Evolutionary conservation across 2,329 filamentous ascomycete genomes (phyloP), one percentile per base, ranked within the genome.

Genomic region (Paramyrothecium sp.): DNA sequence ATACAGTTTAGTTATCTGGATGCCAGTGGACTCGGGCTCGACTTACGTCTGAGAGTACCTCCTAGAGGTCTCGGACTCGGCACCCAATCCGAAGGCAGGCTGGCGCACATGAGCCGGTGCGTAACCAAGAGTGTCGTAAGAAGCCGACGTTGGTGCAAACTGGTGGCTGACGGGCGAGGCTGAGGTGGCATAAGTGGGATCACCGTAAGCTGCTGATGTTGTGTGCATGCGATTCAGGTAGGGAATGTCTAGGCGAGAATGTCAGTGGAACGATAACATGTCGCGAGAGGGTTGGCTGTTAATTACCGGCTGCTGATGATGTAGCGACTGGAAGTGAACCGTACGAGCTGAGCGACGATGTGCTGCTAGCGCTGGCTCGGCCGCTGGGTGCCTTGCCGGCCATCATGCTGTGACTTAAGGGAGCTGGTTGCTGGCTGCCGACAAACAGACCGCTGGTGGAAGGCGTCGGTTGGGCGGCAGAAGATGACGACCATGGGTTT

Each of bases 31-130:
- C 76, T 71, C 65, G 73, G 72, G 69, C 84, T 84, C 67, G 76
- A 90, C 89, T 89, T 83, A 96, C 89, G 90, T 84, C 76, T 95
- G 91, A 65, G 92, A 94, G 69, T 91, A 88, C 73, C 91, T 89
- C 75, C 92, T 76, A 34, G 77, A 67, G 62, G 74, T 72, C 62
- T 85, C 81, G 71, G 84, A 69, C 72, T 84, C 78, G 72, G 86
- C 74, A 67, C 81, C 75, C 74, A 89, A 74, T 58, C 80, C 74
- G 61, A 84, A 87, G 17, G 82, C 75, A 46, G 69, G 55, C 63
- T 85, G 78, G 75, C 85, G 81, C 64, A 86, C 78, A 4, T 88
- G 81, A 17, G 86, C 84, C 13, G 87, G 81, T 47, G 87, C 85
- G 70, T 95, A 96, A 60, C 88, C 89, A 70, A 95, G 80, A 57